Percentiles rank a stretch among this genome's conserved stretches.
Conservation (phyloP, 345 rosid genomes). For the Salix arbutifolia region DNA sequence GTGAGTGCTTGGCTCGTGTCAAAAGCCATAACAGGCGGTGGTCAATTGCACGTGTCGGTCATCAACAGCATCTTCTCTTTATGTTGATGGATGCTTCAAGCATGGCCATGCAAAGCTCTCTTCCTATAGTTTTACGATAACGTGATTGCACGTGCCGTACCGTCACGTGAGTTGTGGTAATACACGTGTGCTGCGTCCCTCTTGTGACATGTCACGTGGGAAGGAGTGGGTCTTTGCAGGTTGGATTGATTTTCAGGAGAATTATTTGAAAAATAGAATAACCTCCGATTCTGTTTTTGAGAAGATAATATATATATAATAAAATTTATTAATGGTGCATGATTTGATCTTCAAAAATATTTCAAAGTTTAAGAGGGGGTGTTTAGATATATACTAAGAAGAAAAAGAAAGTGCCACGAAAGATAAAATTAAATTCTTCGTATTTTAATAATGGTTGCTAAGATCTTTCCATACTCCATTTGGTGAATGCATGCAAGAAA, state of each 20-base stretch:
- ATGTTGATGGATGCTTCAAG: slow-evolving; percentile 13
- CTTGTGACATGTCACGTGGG: slow-evolving; percentile 22
- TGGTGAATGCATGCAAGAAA: too few relatives aligned
- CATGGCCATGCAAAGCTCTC: background rate
- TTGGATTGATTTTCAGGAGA: background rate
- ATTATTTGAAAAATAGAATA: background rate
- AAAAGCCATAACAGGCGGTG: slow-evolving; percentile 47
- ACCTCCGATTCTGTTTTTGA: background rate
- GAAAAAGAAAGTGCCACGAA: too few relatives aligned
- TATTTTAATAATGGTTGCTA: too few relatives aligned
- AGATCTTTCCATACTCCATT: too few relatives aligned
- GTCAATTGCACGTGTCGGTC: slow-evolving; percentile 39
- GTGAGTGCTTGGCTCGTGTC: slow-evolving; percentile 39
- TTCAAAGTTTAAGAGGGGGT: too few relatives aligned
- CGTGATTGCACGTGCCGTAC: slow-evolving; percentile 41
- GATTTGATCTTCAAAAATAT: too few relatives aligned
- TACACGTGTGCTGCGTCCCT: slow-evolving; percentile 16
- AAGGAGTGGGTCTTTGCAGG: background rate
- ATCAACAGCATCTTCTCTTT: background rate
- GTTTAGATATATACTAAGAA: too few relatives aligned
- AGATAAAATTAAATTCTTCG: too few relatives aligned
- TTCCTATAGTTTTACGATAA: slow-evolving; percentile 8
- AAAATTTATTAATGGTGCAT: too few relatives aligned
- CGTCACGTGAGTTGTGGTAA: slow-evolving; percentile 36
- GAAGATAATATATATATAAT: too few relatives aligned